Evolutionary conservation across 2,329 filamentous ascomycete species (phyloP).

Genomic region (Magnaporthales sp.): DNA sequence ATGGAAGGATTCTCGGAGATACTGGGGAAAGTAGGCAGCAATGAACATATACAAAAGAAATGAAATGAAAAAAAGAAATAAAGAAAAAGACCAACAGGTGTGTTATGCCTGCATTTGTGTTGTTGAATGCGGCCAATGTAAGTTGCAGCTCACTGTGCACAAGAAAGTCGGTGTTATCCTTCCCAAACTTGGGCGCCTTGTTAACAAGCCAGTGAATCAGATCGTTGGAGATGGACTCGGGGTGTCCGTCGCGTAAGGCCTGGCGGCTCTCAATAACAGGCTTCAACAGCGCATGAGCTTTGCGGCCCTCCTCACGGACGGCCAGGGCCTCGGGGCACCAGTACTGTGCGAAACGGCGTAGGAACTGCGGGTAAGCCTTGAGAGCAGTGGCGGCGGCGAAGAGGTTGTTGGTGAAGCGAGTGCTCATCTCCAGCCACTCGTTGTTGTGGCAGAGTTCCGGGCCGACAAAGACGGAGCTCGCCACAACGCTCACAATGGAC

Average conservation of each 20-base stretch:
- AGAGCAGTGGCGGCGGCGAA: constrained; percentile 19
- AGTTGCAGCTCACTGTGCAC: neutral
- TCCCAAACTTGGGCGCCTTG: too few species aligned
- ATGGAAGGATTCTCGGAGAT: too few species aligned
- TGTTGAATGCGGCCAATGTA: neutral
- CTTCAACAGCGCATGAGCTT: neutral
- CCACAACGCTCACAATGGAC: neutral
- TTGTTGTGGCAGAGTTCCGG: constrained; percentile 19
- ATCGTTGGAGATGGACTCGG: neutral
- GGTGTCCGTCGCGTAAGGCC: neutral
- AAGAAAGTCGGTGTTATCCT: neutral
- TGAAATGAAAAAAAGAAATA: too few species aligned
- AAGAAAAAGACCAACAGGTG: neutral
- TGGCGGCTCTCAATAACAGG: neutral
- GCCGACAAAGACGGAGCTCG: constrained; percentile 18
- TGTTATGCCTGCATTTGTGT: neutral
- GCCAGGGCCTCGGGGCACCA: neutral
- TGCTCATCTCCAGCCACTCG: constrained; percentile 13
- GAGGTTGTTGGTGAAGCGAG: constrained; percentile 20
- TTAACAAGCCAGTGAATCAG: neutral
- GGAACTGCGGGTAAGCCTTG: constrained; percentile 19
- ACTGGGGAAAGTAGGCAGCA: too few species aligned
- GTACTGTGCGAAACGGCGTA: constrained; percentile 5
- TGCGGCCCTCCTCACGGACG: neutral
- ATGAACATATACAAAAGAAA: too few species aligned